These are phyloP conservation scores for Hypoxylon sp. DNA, from an alignment of 2,329 filamentous ascomycete genomes.

Conservation along the genomic window DNA sequence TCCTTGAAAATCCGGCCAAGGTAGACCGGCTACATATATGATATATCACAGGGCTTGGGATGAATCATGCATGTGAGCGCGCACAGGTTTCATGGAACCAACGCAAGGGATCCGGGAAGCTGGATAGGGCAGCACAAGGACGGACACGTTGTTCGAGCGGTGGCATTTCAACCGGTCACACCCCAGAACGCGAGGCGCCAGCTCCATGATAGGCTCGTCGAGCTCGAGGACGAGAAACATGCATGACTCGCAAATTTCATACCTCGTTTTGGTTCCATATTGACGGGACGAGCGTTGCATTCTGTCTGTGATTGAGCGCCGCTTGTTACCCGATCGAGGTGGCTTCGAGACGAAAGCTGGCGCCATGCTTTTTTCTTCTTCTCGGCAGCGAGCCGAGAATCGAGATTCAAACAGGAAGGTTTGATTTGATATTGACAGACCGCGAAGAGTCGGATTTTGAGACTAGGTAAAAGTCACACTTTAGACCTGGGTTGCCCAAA, in stretches of 20 bases:
- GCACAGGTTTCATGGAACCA: constrained; percentile 35
- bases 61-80: constrained; percentile 29
- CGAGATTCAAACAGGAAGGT: constrained; percentile 20
- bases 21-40: constrained; percentile 14
- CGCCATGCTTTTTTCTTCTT: not conserved
- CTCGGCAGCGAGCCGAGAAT: constrained; percentile 31
- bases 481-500: not conserved
- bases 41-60: constrained; percentile 24
- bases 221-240: constrained; percentile 33
- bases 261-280: constrained; percentile 14
- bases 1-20: constrained; percentile 8
- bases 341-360: constrained; percentile 4
- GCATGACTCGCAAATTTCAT: constrained; percentile 31
- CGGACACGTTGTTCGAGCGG: constrained; percentile 31
- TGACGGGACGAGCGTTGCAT: constrained; percentile 31
- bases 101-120: constrained; percentile 39
- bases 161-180: constrained; percentile 33
- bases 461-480: not conserved
- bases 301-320: constrained; percentile 21
- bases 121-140: constrained; percentile 39
- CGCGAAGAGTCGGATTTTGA: not conserved
- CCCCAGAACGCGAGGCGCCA: constrained; percentile 31
- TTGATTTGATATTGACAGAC: constrained; percentile 17
- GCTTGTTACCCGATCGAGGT: constrained; percentile 28
- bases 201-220: constrained; percentile 32